Percentiles rank a stretch among this genome's conserved stretches.
Evolutionary conservation across 2,329 filamentous ascomycete species (phyloP).

Genomic region (Botryotinia calthae): DNA sequence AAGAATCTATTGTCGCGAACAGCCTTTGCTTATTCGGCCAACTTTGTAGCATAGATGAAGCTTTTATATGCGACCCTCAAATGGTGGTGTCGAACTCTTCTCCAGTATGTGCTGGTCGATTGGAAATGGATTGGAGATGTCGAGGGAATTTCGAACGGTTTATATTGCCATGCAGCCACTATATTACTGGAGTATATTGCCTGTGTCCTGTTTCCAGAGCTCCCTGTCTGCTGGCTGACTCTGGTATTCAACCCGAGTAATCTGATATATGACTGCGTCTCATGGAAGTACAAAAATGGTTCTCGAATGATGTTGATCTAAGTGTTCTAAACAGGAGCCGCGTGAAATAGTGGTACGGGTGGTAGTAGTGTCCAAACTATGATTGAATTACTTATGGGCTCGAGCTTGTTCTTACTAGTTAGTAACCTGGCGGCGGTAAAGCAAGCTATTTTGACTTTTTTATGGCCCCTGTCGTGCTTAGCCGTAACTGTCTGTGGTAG

Average conservation of each 20-base stretch:
- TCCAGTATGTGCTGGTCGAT: not conserved
- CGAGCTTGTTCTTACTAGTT: conserved; percentile 2
- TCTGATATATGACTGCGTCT: not conserved
- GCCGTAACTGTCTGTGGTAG: conserved; percentile 3
- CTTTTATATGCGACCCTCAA: not conserved
- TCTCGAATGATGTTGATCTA: conserved; percentile 5
- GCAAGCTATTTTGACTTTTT: conserved; percentile 16
- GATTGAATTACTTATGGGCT: conserved; percentile 2
- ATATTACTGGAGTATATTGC: not conserved
- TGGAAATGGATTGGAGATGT: not conserved
- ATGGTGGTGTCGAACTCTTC: not conserved
- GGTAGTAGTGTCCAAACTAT: not conserved
- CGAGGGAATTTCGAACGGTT: not conserved
- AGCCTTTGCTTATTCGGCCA: conserved; percentile 14
- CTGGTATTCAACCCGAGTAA: not conserved
- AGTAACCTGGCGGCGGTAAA: conserved; percentile 16
- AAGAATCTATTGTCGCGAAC: conserved; percentile 17
- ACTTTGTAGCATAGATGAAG: conserved; percentile 1
- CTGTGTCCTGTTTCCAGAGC: not conserved
- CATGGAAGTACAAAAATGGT: not conserved
- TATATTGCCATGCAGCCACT: conserved; percentile 12
- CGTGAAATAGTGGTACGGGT: not conserved
- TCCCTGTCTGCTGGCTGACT: not conserved
- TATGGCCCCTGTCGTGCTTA: not conserved
- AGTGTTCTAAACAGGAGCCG: not conserved